These are phyloP conservation scores for Vitis vinifera DNA, from an alignment of 164 flowering plant species.

Conservation along the genomic window DNA sequence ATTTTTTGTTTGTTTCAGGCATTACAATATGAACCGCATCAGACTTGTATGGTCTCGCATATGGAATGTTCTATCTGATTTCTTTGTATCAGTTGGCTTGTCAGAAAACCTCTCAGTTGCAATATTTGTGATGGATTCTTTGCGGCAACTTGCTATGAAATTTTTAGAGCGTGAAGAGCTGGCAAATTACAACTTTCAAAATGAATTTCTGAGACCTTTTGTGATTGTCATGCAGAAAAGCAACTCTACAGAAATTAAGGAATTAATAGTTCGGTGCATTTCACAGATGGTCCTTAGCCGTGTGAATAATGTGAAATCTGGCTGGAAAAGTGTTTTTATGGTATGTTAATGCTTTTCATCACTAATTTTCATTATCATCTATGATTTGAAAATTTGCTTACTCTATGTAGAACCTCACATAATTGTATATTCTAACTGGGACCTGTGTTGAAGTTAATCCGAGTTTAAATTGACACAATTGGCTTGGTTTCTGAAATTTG, in stretches of 20 bases:
- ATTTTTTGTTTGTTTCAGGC: conserved; percentile 51
- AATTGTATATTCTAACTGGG: not conserved
- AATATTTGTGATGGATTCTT: conserved; percentile 96
- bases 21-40: conserved; percentile 98
- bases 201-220: conserved; percentile 95
- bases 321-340: conserved; percentile 99
- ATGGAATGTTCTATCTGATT: conserved; percentile 96
- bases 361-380: not conserved
- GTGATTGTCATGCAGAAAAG: conserved; percentile 98
- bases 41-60: conserved; percentile 98
- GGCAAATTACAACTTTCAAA: conserved; percentile 96
- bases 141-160: conserved; percentile 97
- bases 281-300: conserved; percentile 99
- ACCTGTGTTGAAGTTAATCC: not conserved
- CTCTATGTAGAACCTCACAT: not conserved
- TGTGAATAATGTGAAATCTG: conserved; percentile 95
- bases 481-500: too few relatives aligned
- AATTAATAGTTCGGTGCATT: conserved; percentile 90
- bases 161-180: conserved; percentile 98
- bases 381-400: not conserved
- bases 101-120: conserved; percentile 97
- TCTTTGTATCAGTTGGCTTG: conserved; percentile 92
- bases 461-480: too few relatives aligned
- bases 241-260: conserved; percentile 84
- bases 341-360: conserved; percentile 35